Base-by-base conservation (phyloP, 345 rosid species). In the Microthlaspi erraticum region DNA sequence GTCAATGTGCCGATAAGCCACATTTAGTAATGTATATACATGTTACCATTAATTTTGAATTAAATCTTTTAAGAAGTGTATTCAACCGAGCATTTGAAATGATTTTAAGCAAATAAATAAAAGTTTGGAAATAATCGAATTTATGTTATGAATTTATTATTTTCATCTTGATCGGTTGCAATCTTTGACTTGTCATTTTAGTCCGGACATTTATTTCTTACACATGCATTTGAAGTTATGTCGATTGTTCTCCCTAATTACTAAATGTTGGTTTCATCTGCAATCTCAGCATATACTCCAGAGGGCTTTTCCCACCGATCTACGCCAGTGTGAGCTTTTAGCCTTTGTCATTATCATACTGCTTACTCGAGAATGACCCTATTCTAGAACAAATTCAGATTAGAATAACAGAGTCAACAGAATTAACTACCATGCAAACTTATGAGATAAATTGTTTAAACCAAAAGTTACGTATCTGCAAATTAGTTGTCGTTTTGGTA, bases 101-200 rank as follows among this genome's bases (percentile, higher is more conserved):
- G 29, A 51, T 17, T 1, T 12, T 23, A 26, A 7, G 6, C 7
- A 6, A 50, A 26, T 1, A 5, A 29, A 33, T 14, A 32, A 8
- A 17, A 23, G 26, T 3, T 23, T 23, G 26, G 26, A 23, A 23
- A 23, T 2, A 52, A 29, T 53, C 12, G 4, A 31, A 12, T 66
- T 62, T 20, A 17, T 62, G 8, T 61, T 54, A 43, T 54, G 41
- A 37, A 56, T 44, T 33, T n/a, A 13, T n/a, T 19, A 5, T 42
- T 19, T 68, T 12, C 48, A 19, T 36, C n/a, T 14, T 14, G 17
- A 59, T 69, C 18, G 4, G 66, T 48, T 60, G 51, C 42, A 59
- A 49, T 37, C 39, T 49, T 31, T 50, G 48, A 70, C 50, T 70
- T 59, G 8, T 44, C 10, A 44, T 44, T 68, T 55, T 56, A 16